phyloP scores from a whole-genome alignment of 2,329 filamentous ascomycete species.

The Trichoderma afroharzianum region DNA sequence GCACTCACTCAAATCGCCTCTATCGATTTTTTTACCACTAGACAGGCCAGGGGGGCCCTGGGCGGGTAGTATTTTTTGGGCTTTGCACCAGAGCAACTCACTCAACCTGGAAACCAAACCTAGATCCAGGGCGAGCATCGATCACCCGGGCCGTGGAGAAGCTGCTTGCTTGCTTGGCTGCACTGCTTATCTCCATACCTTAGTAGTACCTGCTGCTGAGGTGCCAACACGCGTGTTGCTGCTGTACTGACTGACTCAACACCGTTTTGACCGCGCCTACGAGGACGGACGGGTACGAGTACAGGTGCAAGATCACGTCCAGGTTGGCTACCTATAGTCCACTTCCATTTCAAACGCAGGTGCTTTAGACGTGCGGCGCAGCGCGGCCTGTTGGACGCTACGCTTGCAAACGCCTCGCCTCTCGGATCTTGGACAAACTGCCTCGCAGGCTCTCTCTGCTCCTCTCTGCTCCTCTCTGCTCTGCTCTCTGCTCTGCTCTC shows the following conservation, averaged over 20 bases:
- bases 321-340: not conserved
- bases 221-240: not conserved
- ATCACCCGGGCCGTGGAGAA: not conserved
- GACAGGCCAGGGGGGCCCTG: not conserved
- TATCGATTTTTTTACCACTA: not conserved
- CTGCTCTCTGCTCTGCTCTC: not conserved
- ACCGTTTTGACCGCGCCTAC: not conserved
- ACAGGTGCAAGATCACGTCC: not conserved
- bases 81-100: not conserved
- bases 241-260: not conserved
- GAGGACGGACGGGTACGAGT: not conserved
- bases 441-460: conserved; percentile 11
- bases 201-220: not conserved
- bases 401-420: conserved; percentile 1
- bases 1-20: not conserved
- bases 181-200: not conserved
- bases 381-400: conserved; percentile 10
- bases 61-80: not conserved
- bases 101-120: not conserved
- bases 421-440: not conserved
- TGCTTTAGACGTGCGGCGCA: not conserved
- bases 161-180: not conserved
- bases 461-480: too few species aligned
- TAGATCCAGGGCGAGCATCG: conserved; percentile 11
- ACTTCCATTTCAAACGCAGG: not conserved